A percentile compares a stretch with the other conserved stretches of the same genome.
phyloP scores from a whole-genome alignment of 2,329 filamentous ascomycete genomes.

The Phialocephala subalpina region DNA sequence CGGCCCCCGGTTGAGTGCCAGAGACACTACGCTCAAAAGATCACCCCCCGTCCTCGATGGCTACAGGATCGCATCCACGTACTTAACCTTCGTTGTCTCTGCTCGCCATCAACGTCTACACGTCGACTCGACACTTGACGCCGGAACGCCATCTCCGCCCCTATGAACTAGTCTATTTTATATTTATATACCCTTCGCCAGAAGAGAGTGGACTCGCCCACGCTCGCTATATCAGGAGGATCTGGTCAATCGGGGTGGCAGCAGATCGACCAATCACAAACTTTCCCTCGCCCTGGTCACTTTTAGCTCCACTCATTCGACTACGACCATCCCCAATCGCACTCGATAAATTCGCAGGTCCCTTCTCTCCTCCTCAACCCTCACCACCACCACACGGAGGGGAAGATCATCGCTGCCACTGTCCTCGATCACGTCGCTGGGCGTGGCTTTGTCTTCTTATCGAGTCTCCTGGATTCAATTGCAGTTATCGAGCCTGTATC shows the following conservation, averaged over 20 bases:
- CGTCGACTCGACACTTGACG: not conserved
- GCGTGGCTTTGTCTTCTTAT: not conserved
- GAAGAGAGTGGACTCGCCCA: not conserved
- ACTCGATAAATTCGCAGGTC: slow-evolving; percentile 11
- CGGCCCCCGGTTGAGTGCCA: not conserved
- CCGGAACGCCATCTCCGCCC: not conserved
- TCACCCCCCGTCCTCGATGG: not conserved
- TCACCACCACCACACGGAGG: not conserved
- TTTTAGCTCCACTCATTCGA: slow-evolving; percentile 4
- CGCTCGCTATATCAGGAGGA: not conserved
- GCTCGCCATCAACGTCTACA: not conserved
- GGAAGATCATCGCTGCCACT: not conserved
- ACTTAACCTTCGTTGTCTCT: slow-evolving; percentile 11
- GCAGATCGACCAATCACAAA: slow-evolving; percentile 13
- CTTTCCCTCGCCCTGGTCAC: slow-evolving; percentile 13
- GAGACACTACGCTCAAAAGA: not conserved
- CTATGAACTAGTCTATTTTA: not conserved
- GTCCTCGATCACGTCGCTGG: slow-evolving; percentile 9
- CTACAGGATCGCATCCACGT: slow-evolving; percentile 5
- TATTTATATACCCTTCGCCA: not conserved
- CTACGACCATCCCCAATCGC: slow-evolving; percentile 12
- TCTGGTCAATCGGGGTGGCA: not conserved
- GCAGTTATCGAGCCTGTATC: not conserved
- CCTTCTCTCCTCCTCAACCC: slow-evolving; percentile 10
- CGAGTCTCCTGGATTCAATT: not conserved